Evolutionary conservation across 73 alveolate species (phyloP).

Genomic region (Paramecium bursaria): DNA sequence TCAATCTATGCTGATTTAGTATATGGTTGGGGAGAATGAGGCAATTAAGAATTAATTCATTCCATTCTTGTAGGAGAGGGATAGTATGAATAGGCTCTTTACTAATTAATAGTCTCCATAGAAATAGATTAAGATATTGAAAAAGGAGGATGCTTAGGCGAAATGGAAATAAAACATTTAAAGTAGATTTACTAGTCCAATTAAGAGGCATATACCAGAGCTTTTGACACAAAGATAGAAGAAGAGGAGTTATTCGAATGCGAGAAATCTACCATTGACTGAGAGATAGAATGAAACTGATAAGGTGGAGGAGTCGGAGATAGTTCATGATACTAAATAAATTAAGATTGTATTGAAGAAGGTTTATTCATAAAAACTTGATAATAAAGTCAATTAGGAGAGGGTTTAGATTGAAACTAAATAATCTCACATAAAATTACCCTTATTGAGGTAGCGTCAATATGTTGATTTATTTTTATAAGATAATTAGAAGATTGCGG

Average conservation of each 20-base stretch:
- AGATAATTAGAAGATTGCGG: conserved; percentile 10
- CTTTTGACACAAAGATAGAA: conserved; percentile 2
- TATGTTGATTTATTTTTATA: conserved; percentile 9
- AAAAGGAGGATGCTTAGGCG: neutral
- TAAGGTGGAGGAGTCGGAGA: neutral
- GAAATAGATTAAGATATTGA: neutral
- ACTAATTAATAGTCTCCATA: conserved; percentile 13
- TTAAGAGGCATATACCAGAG: neutral
- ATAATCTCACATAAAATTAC: conserved; percentile 24
- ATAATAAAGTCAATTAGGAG: neutral
- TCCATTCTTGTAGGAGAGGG: conserved; percentile 33
- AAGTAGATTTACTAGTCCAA: conserved; percentile 13
- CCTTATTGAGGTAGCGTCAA: neutral
- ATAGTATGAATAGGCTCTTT: conserved; percentile 50
- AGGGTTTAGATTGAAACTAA: conserved; percentile 40
- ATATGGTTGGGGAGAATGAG: neutral
- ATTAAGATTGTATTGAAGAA: neutral
- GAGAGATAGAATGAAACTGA: neutral
- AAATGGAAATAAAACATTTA: conserved; percentile 23
- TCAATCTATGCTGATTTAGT: neutral
- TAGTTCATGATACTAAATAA: neutral
- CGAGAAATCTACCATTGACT: conserved; percentile 24
- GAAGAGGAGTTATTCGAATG: conserved; percentile 57
- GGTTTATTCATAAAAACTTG: neutral
- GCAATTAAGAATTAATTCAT: neutral